Conservation (phyloP, 768 basidiomycete genomes). For the Lactifluus echinatus region DNA sequence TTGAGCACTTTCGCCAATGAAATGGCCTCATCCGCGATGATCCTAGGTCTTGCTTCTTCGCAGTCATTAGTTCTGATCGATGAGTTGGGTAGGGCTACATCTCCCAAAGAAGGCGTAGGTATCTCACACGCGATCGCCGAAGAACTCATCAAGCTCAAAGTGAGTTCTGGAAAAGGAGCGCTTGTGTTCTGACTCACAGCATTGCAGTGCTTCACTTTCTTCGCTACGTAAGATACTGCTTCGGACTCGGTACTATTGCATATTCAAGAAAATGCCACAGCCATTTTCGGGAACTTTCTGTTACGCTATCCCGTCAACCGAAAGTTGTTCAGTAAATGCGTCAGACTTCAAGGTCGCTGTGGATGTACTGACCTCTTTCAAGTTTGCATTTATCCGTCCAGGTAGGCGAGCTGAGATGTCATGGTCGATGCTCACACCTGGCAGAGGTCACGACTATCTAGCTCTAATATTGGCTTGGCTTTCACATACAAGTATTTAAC, state of each 20-base stretch:
- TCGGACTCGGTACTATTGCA: not conserved
- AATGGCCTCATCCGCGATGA: constrained; percentile 90
- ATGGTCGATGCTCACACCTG: not conserved
- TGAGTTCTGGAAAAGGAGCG: constrained; percentile 26
- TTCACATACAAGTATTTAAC: constrained; percentile 66
- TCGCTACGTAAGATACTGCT: constrained; percentile 59
- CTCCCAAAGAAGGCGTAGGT: constrained; percentile 71
- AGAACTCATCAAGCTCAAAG: constrained; percentile 65
- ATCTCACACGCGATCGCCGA: constrained; percentile 81
- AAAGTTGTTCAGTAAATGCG: constrained; percentile 66
- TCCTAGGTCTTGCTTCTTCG: constrained; percentile 67
- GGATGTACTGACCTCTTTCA: not conserved
- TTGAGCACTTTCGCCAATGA: constrained; percentile 94
- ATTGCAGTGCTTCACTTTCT: constrained; percentile 73
- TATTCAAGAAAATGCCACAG: constrained; percentile 27
- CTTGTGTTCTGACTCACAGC: not conserved
- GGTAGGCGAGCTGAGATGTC: not conserved
- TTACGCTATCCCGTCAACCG: constrained; percentile 67
- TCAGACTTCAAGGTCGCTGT: not conserved
- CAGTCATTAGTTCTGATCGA: constrained; percentile 80
- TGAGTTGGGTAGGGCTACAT: constrained; percentile 90
- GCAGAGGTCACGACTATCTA: constrained; percentile 47
- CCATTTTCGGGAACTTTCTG: constrained; percentile 74
- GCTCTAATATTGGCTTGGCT: constrained; percentile 53
- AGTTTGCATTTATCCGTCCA: constrained; percentile 66